Evolutionary conservation across 495 filamentous ascomycete species (phyloP), one percentile per base, ranked within the genome.

Genomic region (Aspergillus campestris): DNA sequence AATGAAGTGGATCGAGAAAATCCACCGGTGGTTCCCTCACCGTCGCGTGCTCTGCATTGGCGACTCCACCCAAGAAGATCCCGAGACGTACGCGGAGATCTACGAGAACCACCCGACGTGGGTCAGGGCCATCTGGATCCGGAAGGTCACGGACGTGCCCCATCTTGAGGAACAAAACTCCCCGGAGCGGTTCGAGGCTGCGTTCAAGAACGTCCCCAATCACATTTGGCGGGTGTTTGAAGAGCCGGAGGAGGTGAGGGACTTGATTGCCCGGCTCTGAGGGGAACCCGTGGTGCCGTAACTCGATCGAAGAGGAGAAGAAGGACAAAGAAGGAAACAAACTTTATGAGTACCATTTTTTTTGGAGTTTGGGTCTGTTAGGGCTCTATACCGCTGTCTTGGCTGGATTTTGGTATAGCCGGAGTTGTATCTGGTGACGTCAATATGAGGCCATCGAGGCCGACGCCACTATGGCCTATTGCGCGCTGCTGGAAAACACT

Each of bases 61-160:
- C 0, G 91, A 97, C 59, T 88, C 82, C 31, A 96, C 91, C 8
- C 91, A 97, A 64, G 82, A 74, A 24, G 91, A 97, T 56, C 90
- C 91, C 0, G 91, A 96, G 62, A 79, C 87, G 0, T 96, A 96
- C 57, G 91, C 81, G 28, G 78, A 86, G 58, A 76, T 80, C 64
- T 89, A 76, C 62, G 66, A 61, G 52, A 62, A 58, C 49, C 73
- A 82, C 52, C 80, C 80, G 0, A 76, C 72, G 3, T 95, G 88
- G 86, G 77, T 95, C 36, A 76, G 79, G 51, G 71, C 80, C 10
- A 89, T 97, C 34, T 81, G 81, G 49, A 95, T 96, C 47, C 75
- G 91, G 8, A 88, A 83, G 51, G 90, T 95, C 11, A 79, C 70
- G 31, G 83, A 89, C 56, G 82, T 94, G 28, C 78, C 82, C 3